Evolutionary conservation across 129 eudicot genomes (phyloP).

Genomic region (Erigeron canadensis): DNA sequence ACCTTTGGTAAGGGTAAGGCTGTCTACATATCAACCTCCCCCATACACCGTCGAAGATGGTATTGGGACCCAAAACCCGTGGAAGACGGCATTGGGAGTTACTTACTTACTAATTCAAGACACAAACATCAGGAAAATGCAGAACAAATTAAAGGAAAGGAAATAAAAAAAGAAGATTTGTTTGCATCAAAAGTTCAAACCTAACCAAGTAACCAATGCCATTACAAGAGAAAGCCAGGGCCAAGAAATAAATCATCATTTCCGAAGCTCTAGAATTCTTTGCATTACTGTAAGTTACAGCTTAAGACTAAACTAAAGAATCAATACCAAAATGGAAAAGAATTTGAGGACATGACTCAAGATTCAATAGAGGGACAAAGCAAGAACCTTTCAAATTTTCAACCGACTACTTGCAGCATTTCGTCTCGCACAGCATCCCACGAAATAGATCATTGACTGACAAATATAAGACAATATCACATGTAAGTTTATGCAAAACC

Average conservation of each 20-base stretch:
- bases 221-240: neutral
- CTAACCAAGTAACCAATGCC: neutral
- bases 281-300: neutral
- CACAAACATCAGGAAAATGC: too few species aligned
- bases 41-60: too few species aligned
- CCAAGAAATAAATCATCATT: neutral
- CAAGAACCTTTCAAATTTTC: conserved; percentile 41
- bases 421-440: conserved; percentile 96
- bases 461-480: neutral
- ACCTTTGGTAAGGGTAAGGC: too few species aligned
- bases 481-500: neutral
- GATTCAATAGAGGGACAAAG: neutral
- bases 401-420: conserved; percentile 60
- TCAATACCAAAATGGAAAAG: neutral
- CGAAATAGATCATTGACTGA: conserved; percentile 76
- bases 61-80: too few species aligned
- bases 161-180: neutral
- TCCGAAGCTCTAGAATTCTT: neutral
- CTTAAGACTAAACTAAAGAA: neutral
- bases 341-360: neutral
- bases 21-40: too few species aligned
- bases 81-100: too few species aligned
- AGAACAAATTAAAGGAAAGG: neutral
- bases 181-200: conserved; percentile 2
- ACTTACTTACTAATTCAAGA: too few species aligned